These are phyloP conservation scores for Metarhizium album DNA, from an alignment of 2,329 filamentous ascomycete species.

Conservation along the genomic window DNA sequence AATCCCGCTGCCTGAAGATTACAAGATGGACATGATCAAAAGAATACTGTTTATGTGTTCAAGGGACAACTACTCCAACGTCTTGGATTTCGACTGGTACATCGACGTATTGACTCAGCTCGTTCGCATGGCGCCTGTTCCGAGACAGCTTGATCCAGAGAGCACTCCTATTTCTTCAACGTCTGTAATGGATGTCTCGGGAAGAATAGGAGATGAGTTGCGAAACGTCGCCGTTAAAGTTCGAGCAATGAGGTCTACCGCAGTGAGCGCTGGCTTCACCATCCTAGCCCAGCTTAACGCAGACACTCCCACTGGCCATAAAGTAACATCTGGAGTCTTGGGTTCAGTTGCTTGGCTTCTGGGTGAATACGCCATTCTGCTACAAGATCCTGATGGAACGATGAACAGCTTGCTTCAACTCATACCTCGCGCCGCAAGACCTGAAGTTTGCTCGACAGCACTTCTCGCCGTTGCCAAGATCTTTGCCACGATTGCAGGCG, in stretches of 20 bases:
- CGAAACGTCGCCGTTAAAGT: constrained; percentile 90
- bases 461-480: constrained; percentile 81
- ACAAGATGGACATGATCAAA: constrained; percentile 70
- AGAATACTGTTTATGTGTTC: constrained; percentile 85
- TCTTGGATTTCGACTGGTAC: constrained; percentile 96
- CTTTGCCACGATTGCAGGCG: constrained; percentile 60
- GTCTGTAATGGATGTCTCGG: constrained; percentile 40
- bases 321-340: constrained; percentile 54
- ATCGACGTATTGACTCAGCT: constrained; percentile 82
- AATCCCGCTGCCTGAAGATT: constrained; percentile 71
- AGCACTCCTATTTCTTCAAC: constrained; percentile 18
- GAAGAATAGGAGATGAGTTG: constrained; percentile 72
- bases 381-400: constrained; percentile 59
- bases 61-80: constrained; percentile 72
- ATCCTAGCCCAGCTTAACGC: constrained; percentile 50
- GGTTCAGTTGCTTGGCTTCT: constrained; percentile 73
- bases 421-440: constrained; percentile 43
- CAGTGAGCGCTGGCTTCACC: constrained; percentile 73
- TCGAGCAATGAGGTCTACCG: constrained; percentile 66
- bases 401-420: constrained; percentile 65
- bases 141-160: constrained; percentile 26
- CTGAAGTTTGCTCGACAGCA: constrained; percentile 64
- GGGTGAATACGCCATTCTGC: constrained; percentile 73
- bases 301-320: constrained; percentile 43
- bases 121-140: constrained; percentile 56